phyloP scores from a whole-genome alignment of 225 moss, liverwort and hornwort species.

The Polytrichum commune region DNA sequence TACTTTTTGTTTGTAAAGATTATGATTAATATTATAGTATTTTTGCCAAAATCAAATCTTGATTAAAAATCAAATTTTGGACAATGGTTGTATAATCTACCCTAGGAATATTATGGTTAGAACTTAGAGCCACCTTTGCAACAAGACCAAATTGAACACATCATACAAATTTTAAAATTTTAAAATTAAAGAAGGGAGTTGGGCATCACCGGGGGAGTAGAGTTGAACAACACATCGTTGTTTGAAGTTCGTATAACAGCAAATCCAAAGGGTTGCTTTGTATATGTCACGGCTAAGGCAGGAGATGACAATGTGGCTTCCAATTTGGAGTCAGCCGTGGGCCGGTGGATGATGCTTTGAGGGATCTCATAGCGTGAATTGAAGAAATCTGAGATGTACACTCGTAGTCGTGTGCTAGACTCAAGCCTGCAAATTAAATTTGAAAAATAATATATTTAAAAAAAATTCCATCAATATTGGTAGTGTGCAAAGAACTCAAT shows the following conservation, averaged over 20 bases:
- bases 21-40: no score
- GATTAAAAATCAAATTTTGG: fast-evolving
- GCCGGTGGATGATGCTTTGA: slow-evolving; percentile 39
- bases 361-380: slow-evolving; percentile 49
- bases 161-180: no score
- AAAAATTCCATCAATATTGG: not conserved
- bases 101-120: not conserved
- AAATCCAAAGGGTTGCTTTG: slow-evolving; percentile 70
- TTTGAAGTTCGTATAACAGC: slow-evolving; percentile 52
- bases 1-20: no score
- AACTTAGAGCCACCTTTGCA: not conserved
- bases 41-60: no score
- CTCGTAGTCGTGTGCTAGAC: slow-evolving; percentile 41
- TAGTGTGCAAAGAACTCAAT: no score
- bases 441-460: not conserved
- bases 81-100: not conserved
- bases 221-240: slow-evolving; percentile 86
- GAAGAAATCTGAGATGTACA: slow-evolving; percentile 36
- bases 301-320: not conserved
- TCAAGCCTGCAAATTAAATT: slow-evolving; percentile 24
- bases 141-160: not conserved
- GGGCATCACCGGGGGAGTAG: slow-evolving; percentile 30
- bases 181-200: not conserved
- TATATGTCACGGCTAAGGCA: slow-evolving; percentile 42
- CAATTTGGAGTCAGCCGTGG: not conserved